Conservation (phyloP, 2,329 filamentous ascomycete species). For the Fusarium austroafricanum region DNA sequence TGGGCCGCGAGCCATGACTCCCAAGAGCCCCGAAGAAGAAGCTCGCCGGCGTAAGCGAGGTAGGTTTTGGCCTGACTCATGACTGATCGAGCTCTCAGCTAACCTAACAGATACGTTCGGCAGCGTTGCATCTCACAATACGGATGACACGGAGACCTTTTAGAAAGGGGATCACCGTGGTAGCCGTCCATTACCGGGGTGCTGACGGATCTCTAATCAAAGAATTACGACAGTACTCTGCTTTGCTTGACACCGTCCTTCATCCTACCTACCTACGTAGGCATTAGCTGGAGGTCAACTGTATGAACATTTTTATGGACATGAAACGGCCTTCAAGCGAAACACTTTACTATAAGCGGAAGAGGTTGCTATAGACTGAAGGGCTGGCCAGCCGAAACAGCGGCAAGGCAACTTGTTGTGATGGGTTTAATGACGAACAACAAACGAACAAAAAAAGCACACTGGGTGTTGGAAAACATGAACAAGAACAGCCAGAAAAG, state of each 20-base stretch:
- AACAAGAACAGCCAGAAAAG: conserved; percentile 36
- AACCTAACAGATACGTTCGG: conserved; percentile 53
- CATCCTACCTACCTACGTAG: conserved; percentile 4
- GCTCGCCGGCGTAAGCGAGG: conserved; percentile 67
- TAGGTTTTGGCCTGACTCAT: conserved; percentile 48
- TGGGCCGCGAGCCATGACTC: conserved; percentile 71
- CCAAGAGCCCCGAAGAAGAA: conserved; percentile 63
- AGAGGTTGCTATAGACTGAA: conserved; percentile 36
- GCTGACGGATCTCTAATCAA: conserved; percentile 4
- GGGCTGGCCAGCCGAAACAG: conserved; percentile 18
- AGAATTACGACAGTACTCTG: conserved; percentile 15
- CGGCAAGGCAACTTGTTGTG: conserved; percentile 17
- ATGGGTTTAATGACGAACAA: conserved; percentile 33
- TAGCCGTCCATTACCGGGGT: conserved; percentile 9
- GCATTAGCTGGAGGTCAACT: conserved; percentile 14
- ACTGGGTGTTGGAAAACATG: conserved; percentile 26
- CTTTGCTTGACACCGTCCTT: conserved; percentile 12
- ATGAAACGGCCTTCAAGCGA: conserved; percentile 19
- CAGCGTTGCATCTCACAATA: conserved; percentile 50
- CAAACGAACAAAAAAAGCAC: not conserved
- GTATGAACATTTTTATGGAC: conserved; percentile 16
- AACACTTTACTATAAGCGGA: conserved; percentile 28
- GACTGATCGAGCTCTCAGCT: not conserved
- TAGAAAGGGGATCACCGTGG: conserved; percentile 34
- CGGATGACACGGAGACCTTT: conserved; percentile 55